Base-by-base conservation (phyloP, 2,329 filamentous ascomycete genomes). In the Xylaria sp. region DNA sequence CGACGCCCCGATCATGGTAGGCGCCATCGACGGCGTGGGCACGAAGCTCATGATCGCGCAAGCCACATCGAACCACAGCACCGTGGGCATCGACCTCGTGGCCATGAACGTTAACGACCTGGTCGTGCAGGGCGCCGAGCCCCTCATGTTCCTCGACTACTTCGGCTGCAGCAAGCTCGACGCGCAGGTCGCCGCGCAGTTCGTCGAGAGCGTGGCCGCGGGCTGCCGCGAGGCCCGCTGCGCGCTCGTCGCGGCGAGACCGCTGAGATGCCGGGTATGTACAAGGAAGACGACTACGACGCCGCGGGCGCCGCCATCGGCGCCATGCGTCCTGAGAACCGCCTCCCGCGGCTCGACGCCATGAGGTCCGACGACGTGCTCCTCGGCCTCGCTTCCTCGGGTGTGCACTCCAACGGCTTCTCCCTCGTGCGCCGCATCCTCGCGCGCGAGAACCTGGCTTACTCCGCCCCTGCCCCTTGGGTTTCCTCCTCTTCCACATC, bases 101-200 rank as follows among this genome's bases (percentile, higher is more conserved):
- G 95, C 95, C 69, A 98, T 98, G 94, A 98, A 97, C 77, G 95
- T 98, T 75, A 99, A 99, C 77, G 95, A 99, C 74, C 84, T 99
- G 0, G 89, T 99, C 54, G 95, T 98, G 8, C 94, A 98, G 80
- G 95, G 95, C 57, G 95, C 95, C 12, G 92, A 95, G 70, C 94
- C 95, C 2, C 84, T 98, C 67, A 95, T 95, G 83, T 98, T 99
- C 85, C 88, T 98, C 66, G 95, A 99, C 81, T 98, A 96, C 84
- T 97, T 96, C 79, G 94, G 93, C 64, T 97, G 94, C 83, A 93
- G 92, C 77, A 90, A 90, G 76, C 86, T 99, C 21, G 88, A 96
- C 69, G 86, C 94, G 8, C 82, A 88, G 38, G 88, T 87, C 4
- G 92, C 93, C 0, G 89, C 91, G 11, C 84, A 87, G n/a, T 98